Evolutionary conservation across 176 grass and related monocot species (phyloP).

Genomic region (Oryza punctata): DNA sequence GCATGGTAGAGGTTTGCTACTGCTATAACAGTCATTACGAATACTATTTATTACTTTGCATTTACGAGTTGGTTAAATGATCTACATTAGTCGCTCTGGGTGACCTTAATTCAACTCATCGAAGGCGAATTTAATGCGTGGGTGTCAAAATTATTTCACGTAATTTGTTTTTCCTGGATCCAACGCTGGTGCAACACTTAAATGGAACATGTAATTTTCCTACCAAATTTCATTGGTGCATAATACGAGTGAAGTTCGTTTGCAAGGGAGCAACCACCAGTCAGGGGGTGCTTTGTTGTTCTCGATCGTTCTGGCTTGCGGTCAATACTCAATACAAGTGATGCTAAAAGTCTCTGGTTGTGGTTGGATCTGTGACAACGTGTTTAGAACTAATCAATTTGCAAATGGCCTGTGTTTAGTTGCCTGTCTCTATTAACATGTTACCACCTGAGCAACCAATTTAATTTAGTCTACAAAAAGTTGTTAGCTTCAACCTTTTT

Average conservation of each 20-base stretch:
- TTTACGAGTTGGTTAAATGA: too few species aligned
- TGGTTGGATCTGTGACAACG: neutral
- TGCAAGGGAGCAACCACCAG: neutral
- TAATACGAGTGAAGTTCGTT: neutral
- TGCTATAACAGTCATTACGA: too few species aligned
- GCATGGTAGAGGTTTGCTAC: too few species aligned
- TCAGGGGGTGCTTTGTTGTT: neutral
- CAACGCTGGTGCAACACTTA: too few species aligned
- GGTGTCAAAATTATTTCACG: too few species aligned
- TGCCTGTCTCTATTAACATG: neutral
- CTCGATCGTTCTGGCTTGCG: neutral
- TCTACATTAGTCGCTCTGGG: too few species aligned
- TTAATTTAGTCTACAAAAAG: neutral
- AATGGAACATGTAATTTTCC: too few species aligned
- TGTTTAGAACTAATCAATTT: constrained; percentile 11
- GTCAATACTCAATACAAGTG: constrained; percentile 15
- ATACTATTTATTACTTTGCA: too few species aligned
- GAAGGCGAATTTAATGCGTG: too few species aligned
- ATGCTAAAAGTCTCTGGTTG: neutral
- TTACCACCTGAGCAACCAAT: neutral
- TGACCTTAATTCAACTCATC: too few species aligned
- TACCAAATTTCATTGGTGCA: neutral
- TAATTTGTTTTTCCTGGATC: too few species aligned
- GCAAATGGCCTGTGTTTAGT: constrained; percentile 6
- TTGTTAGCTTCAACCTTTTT: neutral